Base-by-base conservation (phyloP, 768 basidiomycete species). In the Cystobasidium onofrii region DNA sequence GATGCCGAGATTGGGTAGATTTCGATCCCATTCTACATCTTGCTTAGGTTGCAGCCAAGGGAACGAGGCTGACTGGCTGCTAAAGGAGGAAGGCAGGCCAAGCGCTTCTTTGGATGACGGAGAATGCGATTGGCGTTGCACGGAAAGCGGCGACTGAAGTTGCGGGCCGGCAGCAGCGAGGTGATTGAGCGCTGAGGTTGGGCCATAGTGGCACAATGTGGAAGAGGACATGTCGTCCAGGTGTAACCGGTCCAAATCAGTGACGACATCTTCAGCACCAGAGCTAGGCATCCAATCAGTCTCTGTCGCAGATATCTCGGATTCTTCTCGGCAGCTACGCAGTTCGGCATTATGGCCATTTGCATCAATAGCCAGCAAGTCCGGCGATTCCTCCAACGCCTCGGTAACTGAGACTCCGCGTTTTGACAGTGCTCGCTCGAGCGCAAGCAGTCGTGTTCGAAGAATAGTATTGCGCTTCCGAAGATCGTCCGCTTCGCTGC, bases 41-140 rank as follows among this genome's bases (percentile, higher is more conserved):
- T 39, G 63, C 36, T 64, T 44, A 39, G 63, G 63, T 64, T 64
- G 36, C 31, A 64, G 63, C 63, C 63, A 64, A 3, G 63, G 63
- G 43, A 64, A 64, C 9, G 34, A 44, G 2, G 63, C 31, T 13
- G 34, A 27, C 13, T 64, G 34, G 20, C 63, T 39, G 20, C 36
- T 20, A 27, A 64, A 39, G 12, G 63, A 64, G 12, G 63, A 64
- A 9, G 63, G 43, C 25, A 27, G 10, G 25, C 12, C 33, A 13
- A 25, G 29, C 4, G 36, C 29, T 23, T 39, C 36, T 39, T 43
- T 44, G 6, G 63, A 12, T 9, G 43, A 27, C 12, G 63, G 34
- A 9, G 63, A 64, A 23, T 44, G 63, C 31, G 57, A 60, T 6
- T 29, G 57, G 7, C 57, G 6, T 4, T 64, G 9, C 34, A 64